phyloP scores from a whole-genome alignment of 2,329 filamentous ascomycete genomes.

The Neocucurbitaria cava region DNA sequence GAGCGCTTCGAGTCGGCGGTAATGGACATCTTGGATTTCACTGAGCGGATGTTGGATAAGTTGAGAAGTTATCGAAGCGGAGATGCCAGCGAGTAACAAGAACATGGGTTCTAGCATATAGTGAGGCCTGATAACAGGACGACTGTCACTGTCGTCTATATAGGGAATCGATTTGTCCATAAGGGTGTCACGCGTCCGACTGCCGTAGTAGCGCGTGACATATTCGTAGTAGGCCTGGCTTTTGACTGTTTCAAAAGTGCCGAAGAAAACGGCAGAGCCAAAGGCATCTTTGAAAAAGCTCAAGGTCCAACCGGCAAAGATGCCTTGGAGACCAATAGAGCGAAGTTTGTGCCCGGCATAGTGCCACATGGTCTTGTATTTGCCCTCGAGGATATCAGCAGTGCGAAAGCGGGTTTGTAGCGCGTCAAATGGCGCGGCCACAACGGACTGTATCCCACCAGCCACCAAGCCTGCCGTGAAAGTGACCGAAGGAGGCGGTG shows the following conservation, averaged over 20 bases:
- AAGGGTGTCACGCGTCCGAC: constrained; percentile 40
- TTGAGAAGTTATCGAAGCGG: constrained; percentile 73
- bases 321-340: constrained; percentile 74
- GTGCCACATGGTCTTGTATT: constrained; percentile 73
- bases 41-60: constrained; percentile 73
- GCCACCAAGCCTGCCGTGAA: constrained; percentile 75
- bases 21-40: constrained; percentile 75
- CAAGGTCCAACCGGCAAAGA: constrained; percentile 76
- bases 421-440: constrained; percentile 78
- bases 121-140: constrained; percentile 70
- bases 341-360: constrained; percentile 71
- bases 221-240: constrained; percentile 76
- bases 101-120: constrained; percentile 78
- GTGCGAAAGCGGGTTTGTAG: constrained; percentile 76
- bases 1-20: constrained; percentile 74
- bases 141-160: constrained; percentile 34
- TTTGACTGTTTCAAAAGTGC: constrained; percentile 77
- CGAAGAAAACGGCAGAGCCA: constrained; percentile 76
- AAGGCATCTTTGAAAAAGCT: constrained; percentile 73
- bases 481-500: constrained; percentile 67
- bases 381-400: constrained; percentile 64
- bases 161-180: constrained; percentile 29
- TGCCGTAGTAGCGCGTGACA: constrained; percentile 71
- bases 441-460: constrained; percentile 71
- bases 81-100: constrained; percentile 71